Base-by-base conservation (phyloP, 768 basidiomycete genomes). In the Rhodotorula taiwanensis region DNA sequence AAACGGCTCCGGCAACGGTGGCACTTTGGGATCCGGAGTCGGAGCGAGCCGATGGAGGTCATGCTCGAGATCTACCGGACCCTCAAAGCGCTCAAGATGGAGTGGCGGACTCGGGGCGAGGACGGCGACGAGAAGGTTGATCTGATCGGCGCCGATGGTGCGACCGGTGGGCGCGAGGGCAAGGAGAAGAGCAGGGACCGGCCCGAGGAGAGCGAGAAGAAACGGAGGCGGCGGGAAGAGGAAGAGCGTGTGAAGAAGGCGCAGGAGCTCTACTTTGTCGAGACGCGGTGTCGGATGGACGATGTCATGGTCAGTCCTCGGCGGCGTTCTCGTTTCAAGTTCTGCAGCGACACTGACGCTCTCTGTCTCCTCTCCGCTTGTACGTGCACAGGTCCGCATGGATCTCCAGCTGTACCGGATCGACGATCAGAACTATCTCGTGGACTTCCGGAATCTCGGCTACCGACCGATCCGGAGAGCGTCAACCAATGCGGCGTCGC, bases 41-140 rank as follows among this genome's bases (percentile, higher is more conserved):
- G 93, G 62, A 76, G 76, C 23, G 70, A 70, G 36, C 95, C 93
- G 27, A 94, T 98, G 89, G 95, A 99, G 76, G 94, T 99, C 28
- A 97, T 99, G 93, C 78, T 95, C 30, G 94, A 97, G 81, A 95
- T 99, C 55, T 98, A 99, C 77, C 80, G 88, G 65, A 95, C 93
- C 47, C 78, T 99, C 53, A 86, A 87, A 77, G 79, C 84, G 63
- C 80, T 97, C 25, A 89, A 87, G 21, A 94, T 98, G 89, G 90
- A 99, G 76, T 99, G 95, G 95, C 89, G 89, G 75, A 84, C 87
- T 78, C 95, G 95, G 80, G 82, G 81, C 66, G 83, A 83, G 62
- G 87, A 87, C 2, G 85, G 13, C n/a, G 59, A 42, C 0, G 48
- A 63, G 23, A 84, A 80, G 28, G 78, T 77, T 55, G 83, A 83